Base-by-base conservation (phyloP, 306 rosid species). In the Quercus engelmannii region DNA sequence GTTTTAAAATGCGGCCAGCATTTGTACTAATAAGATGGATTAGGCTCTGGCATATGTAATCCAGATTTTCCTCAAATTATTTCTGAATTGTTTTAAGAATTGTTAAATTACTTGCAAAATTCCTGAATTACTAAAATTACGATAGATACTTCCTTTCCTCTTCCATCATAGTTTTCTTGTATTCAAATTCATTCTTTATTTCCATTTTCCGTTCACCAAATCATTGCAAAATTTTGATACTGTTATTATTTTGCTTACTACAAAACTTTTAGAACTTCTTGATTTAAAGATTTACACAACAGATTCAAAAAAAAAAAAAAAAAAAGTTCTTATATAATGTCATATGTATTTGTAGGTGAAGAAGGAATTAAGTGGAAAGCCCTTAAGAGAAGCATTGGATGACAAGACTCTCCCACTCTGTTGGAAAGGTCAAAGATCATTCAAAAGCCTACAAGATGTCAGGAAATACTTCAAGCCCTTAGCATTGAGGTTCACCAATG, bases 401-500 rank as follows among this genome's bases (percentile, higher is more conserved):
- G 99, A 95, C 68, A 73, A 55, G 58, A 86, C 94, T 72, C 84
- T 95, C 28, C 87, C 94, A 59, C 82, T 90, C 14, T 92, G 99
- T 76, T 94, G 99, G 99, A 88, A 73, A 70, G 97, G 99, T 23
- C 81, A 79, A 78, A 92, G 70, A 55, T 95, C 90, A 78, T 88
- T 90, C 84, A 88, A 74, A 81, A 92, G 89, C 83, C 11, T 91
- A 57, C 63, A 82, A 61, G 97, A 94, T 43, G 97, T 87, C 82
- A 87, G 81, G 81, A 94, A 88, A 80, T 88, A 94, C 88, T 92
- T 94, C 97, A 94, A 92, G 92, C 85, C 99, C 59, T 58, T 92
- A 10, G 89, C 85, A 1, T 74, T 94, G 69, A 79, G 85, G 78
- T 94, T 94, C 79, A 14, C 56, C 49, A 25, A 35, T 64, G 85